Evolutionary conservation across 2,329 filamentous ascomycete species (phyloP), one percentile per base, ranked within the genome.

Genomic region (Xylaria hypoxylon): DNA sequence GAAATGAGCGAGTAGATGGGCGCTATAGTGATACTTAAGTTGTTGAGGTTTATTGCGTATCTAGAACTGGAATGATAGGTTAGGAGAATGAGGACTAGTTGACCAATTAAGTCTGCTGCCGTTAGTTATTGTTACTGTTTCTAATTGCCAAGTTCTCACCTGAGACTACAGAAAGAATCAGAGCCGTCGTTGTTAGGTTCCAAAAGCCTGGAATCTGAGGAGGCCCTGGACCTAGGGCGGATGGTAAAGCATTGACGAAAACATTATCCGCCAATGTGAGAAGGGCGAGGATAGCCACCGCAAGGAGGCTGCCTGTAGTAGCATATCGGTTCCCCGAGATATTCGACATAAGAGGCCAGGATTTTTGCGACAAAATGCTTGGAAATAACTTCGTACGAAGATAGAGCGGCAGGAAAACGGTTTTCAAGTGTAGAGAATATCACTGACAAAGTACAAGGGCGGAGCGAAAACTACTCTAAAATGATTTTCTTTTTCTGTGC

Each of bases 231-330:
- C 28, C 35, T 5, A 65, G 28, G 7, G 22, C n/a, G n/a, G 58
- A 24, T 40, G 58, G 58, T 22, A 62, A 15, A 31, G 58, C 22
- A 19, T 61, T 62, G 26, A 24, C n/a, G 28, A 62, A 19, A 19
- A 59, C 26, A 24, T 31, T 62, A 38, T 65, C 63, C 13, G 58
- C 63, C 28, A 62, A 47, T n/a, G 58, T 62, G 45, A 65, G 51
- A n/a, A 65, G 38, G 35, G 35, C 17, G 8, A 65, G 63, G 24
- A 62, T 48, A 47, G 13, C 31, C 5, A 57, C 8, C 19, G 24
- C 31, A 28, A 52, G n/a, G 17, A 52, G 28, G 38, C 28, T 35
- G 28, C 31, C 44, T 22, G 19, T 50, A 10, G 26, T 35, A 8
- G 19, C 3, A 45, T 13, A 31, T 40, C 19, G 47, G 7, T 51